phyloP scores from a whole-genome alignment of 345 rosid species.

The Noccaea caerulescens region DNA sequence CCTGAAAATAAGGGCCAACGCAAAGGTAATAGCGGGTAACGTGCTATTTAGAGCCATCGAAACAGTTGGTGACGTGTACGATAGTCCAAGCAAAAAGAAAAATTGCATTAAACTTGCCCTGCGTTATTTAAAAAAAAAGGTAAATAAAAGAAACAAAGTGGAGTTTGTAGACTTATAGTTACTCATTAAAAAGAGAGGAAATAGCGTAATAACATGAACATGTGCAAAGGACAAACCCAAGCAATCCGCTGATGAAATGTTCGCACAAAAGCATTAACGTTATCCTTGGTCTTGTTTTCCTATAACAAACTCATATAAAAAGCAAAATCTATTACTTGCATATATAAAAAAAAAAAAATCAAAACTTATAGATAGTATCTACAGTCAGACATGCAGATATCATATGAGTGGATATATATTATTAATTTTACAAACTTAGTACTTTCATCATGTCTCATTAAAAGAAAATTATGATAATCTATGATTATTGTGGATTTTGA shows the following conservation, averaged over 20 bases:
- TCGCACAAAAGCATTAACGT: constrained; percentile 52
- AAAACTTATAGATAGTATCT: background rate
- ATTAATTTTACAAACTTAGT: background rate
- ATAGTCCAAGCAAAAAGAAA: constrained; percentile 68
- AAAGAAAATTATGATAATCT: background rate
- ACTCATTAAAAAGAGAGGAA: background rate
- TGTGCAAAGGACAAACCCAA: constrained; percentile 54
- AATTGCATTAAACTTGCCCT: constrained; percentile 75
- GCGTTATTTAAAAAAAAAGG: constrained; percentile 19
- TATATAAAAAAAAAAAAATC: too few relatives aligned
- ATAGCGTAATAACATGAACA: constrained; percentile 6
- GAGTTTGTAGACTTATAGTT: background rate
- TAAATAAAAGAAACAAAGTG: constrained; percentile 13
- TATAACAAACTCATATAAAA: constrained; percentile 43
- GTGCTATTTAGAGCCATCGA: constrained; percentile 62
- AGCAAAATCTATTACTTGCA: constrained; percentile 13
- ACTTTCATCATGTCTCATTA: background rate
- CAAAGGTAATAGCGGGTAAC: constrained; percentile 68
- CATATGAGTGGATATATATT: background rate
- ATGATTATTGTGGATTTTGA: background rate
- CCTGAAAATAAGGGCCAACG: constrained; percentile 68
- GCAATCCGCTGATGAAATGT: constrained; percentile 67
- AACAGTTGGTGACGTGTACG: constrained; percentile 73
- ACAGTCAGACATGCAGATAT: background rate
- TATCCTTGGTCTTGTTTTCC: constrained; percentile 61